Evolutionary conservation across 768 basidiomycete species (phyloP).

Genomic region (Paxillus rubicundulus): DNA sequence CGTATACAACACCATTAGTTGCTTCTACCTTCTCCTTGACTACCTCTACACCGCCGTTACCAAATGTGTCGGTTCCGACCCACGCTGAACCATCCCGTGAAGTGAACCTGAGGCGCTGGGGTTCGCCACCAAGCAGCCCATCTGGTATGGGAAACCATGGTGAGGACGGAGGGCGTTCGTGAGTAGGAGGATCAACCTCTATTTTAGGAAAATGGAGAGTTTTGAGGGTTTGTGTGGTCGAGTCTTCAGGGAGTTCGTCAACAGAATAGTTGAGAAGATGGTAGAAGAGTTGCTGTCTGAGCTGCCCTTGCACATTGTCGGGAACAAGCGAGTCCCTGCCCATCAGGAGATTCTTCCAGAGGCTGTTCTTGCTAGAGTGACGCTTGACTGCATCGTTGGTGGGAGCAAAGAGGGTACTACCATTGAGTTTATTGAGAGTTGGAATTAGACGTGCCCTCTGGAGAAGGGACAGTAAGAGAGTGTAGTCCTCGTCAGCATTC

Average conservation of each 20-base stretch:
- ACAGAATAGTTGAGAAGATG: constrained; percentile 87
- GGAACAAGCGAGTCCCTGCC: constrained; percentile 37
- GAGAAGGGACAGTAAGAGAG: constrained; percentile 69
- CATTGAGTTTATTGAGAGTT: constrained; percentile 82
- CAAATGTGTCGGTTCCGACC: constrained; percentile 77
- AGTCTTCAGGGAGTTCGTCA: constrained; percentile 39
- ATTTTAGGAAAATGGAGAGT: constrained; percentile 74
- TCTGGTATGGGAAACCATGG: constrained; percentile 87
- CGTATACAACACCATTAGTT: constrained; percentile 75
- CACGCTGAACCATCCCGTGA: constrained; percentile 45
- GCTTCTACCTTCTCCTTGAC: constrained; percentile 56
- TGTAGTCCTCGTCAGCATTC: constrained; percentile 70
- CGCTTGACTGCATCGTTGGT: constrained; percentile 85
- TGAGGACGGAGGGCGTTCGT: constrained; percentile 66
- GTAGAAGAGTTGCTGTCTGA: constrained; percentile 92
- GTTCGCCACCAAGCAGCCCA: constrained; percentile 74
- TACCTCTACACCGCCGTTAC: constrained; percentile 69
- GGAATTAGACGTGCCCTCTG: constrained; percentile 88
- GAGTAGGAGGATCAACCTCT: constrained; percentile 57
- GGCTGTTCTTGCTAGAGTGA: constrained; percentile 32
- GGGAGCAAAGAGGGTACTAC: constrained; percentile 88
- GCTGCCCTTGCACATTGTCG: constrained; percentile 80
- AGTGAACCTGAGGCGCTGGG: constrained; percentile 75
- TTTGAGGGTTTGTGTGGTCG: constrained; percentile 39
- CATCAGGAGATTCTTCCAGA: constrained; percentile 32